Conservation (phyloP, 75 land plant genomes). For the Pinus albicaulis region DNA sequence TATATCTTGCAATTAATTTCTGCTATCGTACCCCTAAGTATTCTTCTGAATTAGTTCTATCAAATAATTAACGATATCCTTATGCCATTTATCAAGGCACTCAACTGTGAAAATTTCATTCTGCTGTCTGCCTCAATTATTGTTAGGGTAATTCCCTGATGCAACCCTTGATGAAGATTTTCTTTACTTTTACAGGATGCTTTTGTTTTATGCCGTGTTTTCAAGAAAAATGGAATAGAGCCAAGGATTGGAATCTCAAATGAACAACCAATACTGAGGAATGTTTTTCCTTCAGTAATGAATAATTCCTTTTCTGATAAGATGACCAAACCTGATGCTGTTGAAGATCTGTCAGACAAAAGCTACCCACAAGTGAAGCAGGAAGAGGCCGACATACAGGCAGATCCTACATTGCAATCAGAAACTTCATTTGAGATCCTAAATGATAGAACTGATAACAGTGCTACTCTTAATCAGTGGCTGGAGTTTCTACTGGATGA, state of each 20-base stretch:
- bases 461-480: not conserved
- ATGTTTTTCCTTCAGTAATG: not conserved
- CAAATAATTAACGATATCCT: not conserved
- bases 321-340: not conserved
- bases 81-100: not conserved
- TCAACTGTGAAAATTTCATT: not conserved
- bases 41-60: not conserved
- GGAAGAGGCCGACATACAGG: not conserved
- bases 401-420: not conserved
- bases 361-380: not conserved
- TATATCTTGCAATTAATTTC: no score
- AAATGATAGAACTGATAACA: not conserved
- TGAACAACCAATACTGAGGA: not conserved
- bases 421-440: not conserved
- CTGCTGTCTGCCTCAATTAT: not conserved
- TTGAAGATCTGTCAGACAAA: constrained; percentile 4
- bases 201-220: constrained; percentile 19
- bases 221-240: constrained; percentile 25
- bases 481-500: not conserved
- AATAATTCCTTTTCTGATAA: constrained; percentile 4
- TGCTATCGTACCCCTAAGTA: no score
- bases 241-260: constrained; percentile 7
- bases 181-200: constrained; percentile 19
- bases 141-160: not conserved
- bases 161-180: not conserved